Base-by-base conservation (phyloP, 2,329 filamentous ascomycete genomes). In the Neodidymelliopsis sp. region DNA sequence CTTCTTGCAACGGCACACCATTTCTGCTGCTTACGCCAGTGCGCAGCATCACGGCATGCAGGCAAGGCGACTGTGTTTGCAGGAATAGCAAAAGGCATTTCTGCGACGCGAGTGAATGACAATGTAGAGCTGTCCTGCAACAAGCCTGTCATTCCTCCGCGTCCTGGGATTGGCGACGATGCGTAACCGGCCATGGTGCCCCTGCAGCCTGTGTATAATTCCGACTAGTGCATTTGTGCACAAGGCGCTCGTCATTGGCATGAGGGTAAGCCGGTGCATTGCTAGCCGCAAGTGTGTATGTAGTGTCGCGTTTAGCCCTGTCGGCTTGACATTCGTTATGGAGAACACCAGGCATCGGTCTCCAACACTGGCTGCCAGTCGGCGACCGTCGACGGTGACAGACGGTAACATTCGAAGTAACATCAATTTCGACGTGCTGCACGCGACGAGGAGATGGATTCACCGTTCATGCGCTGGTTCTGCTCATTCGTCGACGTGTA, bases 1-100 rank as follows among this genome's bases (percentile, higher is more conserved):
- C 65, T 54, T 66, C 64, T 51, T 63, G 54, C 59, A 62, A 59
- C 59, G 53, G 56, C 51, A 53, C 57, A 52, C 54, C 53, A 52
- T 27, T 56, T 47, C 56, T 61, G 56, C 57, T 48, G 62, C 66
- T 67, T 65, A 63, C 64, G 42, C 29, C 34, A 23, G 41, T 36
- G 47, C 29, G 53, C 60, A 60, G 57, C 53, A 65, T 57, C 53
- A 57, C 56, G 37, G 28, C 46, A 56, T 57, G 46, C 48, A 53
- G 53, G 54, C 49, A 55, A 61, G 22, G 50, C 58, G 35, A 59
- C 40, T 46, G 51, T 33, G 25, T 35, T 43, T 38, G 30, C 49
- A 42, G 39, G 16, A 39, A 39, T 40, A 52, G 48, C 34, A 52
- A 15, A 34, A 29, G n/a, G 20, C 15, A 11, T 22, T 29, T 24